Conservation (phyloP, 164 flowering plant genomes). For the Vitis labrusca region DNA sequence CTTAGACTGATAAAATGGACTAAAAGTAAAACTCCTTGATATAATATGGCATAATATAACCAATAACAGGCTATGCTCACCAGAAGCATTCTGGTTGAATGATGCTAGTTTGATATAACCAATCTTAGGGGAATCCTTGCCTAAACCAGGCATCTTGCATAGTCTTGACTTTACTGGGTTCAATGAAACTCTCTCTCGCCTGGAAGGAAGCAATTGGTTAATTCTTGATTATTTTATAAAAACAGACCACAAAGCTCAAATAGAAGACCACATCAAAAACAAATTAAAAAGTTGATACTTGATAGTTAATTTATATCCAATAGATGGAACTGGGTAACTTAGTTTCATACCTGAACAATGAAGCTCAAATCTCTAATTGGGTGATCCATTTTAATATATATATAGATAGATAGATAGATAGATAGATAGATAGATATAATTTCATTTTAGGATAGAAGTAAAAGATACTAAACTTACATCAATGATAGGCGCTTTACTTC, state of each 20-base stretch:
- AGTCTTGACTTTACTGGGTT: conserved; percentile 88
- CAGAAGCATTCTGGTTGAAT: conserved; percentile 89
- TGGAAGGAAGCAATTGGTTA: conserved; percentile 28
- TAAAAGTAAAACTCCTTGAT: too few species aligned
- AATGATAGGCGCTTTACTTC: conserved; percentile 59
- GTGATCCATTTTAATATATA: too few species aligned
- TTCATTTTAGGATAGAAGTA: background rate
- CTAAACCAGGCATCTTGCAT: conserved; percentile 63
- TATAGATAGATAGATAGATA: too few species aligned
- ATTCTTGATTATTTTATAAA: background rate
- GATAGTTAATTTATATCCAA: too few species aligned
- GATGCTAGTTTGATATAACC: conserved; percentile 92
- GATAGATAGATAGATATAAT: background rate
- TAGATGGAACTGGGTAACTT: background rate
- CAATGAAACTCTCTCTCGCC: conserved; percentile 81
- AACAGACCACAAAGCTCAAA: background rate
- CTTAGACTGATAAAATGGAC: too few species aligned
- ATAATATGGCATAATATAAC: background rate
- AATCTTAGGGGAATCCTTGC: conserved; percentile 61
- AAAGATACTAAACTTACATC: conserved; percentile 48
- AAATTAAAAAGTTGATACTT: background rate
- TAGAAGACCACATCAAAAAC: background rate
- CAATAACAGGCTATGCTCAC: conserved; percentile 34
- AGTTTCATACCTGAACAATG: background rate
- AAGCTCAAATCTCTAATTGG: background rate